Percentiles rank a stretch among this genome's conserved stretches.
Evolutionary conservation across 2,329 filamentous ascomycete genomes (phyloP).

Genomic region (Botrytis galanthina): DNA sequence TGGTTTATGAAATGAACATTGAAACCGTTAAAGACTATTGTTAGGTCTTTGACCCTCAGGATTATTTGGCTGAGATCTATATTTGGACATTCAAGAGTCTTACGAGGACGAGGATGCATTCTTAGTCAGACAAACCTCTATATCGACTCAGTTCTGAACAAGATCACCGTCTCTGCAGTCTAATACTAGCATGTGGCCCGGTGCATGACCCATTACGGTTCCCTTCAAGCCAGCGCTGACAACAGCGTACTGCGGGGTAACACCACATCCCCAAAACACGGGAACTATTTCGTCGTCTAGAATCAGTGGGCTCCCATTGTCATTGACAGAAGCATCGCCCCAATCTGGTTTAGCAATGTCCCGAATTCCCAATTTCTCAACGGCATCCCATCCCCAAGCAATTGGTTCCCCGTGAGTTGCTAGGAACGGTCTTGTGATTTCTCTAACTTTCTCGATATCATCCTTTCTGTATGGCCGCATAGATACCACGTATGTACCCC

Average conservation of each 20-base stretch:
- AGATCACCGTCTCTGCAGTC: conserved; percentile 42
- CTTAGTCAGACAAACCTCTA: background rate
- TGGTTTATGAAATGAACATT: background rate
- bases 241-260: conserved; percentile 64
- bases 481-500: conserved; percentile 56
- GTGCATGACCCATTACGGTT: conserved; percentile 58
- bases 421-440: conserved; percentile 53
- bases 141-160: conserved; percentile 13
- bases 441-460: conserved; percentile 52
- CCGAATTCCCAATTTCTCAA: conserved; percentile 51
- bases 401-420: conserved; percentile 63
- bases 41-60: background rate
- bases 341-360: conserved; percentile 55
- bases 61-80: background rate
- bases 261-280: conserved; percentile 64
- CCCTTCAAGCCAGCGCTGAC: conserved; percentile 54
- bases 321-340: conserved; percentile 49
- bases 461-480: conserved; percentile 57
- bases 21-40: background rate
- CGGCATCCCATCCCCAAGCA: conserved; percentile 62
- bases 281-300: conserved; percentile 48
- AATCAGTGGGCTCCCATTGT: conserved; percentile 33
- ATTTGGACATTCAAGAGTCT: background rate
- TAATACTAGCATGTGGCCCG: conserved; percentile 60
- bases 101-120: background rate